Conservation (phyloP, 805 yeast genomes). For the Cyberlindnera subsufficiens region DNA sequence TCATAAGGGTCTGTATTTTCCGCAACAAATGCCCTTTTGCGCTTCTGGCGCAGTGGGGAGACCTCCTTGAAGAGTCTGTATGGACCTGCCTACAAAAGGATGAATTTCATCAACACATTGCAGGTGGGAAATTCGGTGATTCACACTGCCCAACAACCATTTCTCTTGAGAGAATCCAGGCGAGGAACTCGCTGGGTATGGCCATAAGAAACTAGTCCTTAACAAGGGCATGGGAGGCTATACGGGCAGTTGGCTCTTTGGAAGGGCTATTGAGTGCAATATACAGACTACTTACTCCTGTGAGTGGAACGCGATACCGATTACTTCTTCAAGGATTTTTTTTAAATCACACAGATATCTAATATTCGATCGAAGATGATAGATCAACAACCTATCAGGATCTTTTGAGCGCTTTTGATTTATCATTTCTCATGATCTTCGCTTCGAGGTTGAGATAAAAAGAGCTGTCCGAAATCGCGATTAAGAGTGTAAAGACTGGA, state of each 20-base stretch:
- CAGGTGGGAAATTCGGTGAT: constrained; percentile 65
- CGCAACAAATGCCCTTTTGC: background rate
- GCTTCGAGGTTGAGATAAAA: too few species aligned
- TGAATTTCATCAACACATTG: background rate
- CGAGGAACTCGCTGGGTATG: constrained; percentile 52
- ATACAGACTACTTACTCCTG: constrained; percentile 36
- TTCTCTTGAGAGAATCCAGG: constrained; percentile 53
- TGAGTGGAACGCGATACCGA: constrained; percentile 53
- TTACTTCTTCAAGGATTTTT: constrained; percentile 41
- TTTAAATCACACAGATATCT: background rate
- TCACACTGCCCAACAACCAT: constrained; percentile 38
- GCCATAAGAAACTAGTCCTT: constrained; percentile 43
- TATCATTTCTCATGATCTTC: too few species aligned
- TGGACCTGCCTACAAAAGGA: constrained; percentile 26
- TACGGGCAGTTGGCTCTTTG: constrained; percentile 48
- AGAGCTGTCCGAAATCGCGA: too few species aligned
- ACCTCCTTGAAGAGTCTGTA: constrained; percentile 23
- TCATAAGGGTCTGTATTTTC: background rate
- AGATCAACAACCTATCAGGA: too few species aligned
- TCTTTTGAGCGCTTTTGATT: too few species aligned
- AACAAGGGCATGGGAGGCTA: constrained; percentile 42
- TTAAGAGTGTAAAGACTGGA: too few species aligned
- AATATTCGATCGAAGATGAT: too few species aligned
- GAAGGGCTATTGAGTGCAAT: constrained; percentile 53
- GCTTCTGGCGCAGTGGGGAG: constrained; percentile 21